phyloP scores from a whole-genome alignment of 2,329 filamentous ascomycete species.

The Cyphellophora attinorum region DNA sequence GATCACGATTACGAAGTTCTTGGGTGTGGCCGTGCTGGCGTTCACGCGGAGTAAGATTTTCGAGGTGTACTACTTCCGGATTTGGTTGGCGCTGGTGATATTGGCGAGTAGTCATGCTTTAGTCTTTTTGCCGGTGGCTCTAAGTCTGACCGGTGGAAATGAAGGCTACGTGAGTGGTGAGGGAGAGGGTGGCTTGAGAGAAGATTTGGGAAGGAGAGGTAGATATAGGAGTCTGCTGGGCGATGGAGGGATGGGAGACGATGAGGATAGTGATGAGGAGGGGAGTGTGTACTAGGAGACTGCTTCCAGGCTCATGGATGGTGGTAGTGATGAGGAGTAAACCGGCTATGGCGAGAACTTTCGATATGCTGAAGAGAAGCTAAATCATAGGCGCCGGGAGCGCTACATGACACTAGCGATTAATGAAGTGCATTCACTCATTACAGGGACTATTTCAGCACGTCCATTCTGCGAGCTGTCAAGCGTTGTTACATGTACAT shows the following conservation, averaged over 20 bases:
- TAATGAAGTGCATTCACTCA: too few relatives aligned
- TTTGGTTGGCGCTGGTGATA: constrained; percentile 85
- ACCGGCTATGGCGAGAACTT: too few relatives aligned
- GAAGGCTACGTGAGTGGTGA: constrained; percentile 82
- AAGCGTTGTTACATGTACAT: too few relatives aligned
- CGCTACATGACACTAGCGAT: too few relatives aligned
- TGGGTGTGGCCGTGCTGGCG: constrained; percentile 83
- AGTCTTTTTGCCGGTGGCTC: constrained; percentile 79
- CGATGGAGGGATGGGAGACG: too few relatives aligned
- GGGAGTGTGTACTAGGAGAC: too few relatives aligned
- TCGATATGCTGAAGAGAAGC: too few relatives aligned
- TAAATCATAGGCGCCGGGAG: too few relatives aligned
- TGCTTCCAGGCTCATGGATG: too few relatives aligned
- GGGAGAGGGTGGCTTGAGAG: constrained; percentile 76
- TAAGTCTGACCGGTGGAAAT: constrained; percentile 76
- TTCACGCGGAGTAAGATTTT: constrained; percentile 98
- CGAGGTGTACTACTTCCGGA: constrained; percentile 97
- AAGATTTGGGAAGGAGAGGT: constrained; percentile 66
- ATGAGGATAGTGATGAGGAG: constrained; percentile 58
- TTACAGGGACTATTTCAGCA: too few relatives aligned
- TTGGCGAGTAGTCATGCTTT: constrained; percentile 84
- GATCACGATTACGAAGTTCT: constrained; percentile 89
- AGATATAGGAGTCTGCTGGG: constrained; percentile 68
- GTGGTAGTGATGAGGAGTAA: too few relatives aligned
- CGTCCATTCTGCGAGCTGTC: too few relatives aligned